Evolutionary conservation across 441 rosid species (phyloP).

Genomic region (Euphorbia schlechtendalii): DNA sequence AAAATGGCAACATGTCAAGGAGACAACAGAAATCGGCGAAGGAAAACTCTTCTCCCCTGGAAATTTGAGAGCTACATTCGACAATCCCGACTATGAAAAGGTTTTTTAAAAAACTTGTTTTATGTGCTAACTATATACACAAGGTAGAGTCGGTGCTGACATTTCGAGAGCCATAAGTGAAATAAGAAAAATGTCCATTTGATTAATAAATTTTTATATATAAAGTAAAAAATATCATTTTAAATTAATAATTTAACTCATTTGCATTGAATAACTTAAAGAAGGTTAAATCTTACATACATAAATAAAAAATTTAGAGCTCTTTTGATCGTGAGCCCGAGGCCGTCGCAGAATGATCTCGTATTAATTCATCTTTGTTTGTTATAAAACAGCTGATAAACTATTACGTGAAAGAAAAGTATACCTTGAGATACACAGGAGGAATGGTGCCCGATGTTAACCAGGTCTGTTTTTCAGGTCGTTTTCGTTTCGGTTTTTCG

Average conservation of each 20-base stretch:
- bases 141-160: no score
- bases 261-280: no score
- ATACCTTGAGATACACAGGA: slow-evolving; percentile 97
- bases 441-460: slow-evolving; percentile 99
- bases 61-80: slow-evolving; percentile 90
- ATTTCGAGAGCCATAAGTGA: no score
- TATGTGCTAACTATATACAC: neutral
- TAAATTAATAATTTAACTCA: no score
- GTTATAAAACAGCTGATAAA: slow-evolving; percentile 52
- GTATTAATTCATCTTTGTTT: neutral
- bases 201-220: no score
- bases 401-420: slow-evolving; percentile 82
- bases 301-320: no score
- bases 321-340: no score
- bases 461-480: slow-evolving; percentile 41
- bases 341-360: no score
- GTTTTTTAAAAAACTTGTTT: slow-evolving; percentile 25
- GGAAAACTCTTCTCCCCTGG: slow-evolving; percentile 97
- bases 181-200: no score
- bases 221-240: no score
- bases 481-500: neutral
- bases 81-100: slow-evolving; percentile 82
- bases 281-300: no score
- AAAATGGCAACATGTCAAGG: slow-evolving; percentile 95
- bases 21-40: slow-evolving; percentile 75